phyloP scores from a whole-genome alignment of 768 basidiomycete genomes.

The Nevesoporus exiguus region DNA sequence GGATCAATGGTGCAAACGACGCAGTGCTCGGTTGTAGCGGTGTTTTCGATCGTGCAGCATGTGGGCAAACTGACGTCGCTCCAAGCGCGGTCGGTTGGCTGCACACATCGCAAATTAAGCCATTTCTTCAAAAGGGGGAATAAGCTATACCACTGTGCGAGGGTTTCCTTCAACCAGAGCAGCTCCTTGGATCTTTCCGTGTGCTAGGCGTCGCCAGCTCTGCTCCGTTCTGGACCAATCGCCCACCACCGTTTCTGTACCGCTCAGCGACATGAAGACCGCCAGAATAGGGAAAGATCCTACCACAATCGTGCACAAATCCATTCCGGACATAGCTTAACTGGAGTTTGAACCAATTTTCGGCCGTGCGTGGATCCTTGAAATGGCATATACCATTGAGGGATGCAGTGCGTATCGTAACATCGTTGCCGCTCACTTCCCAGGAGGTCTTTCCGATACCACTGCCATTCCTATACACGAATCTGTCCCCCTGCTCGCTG shows the following conservation, averaged over 20 bases:
- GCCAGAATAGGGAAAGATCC: neutral
- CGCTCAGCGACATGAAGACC: neutral
- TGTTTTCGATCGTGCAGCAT: neutral
- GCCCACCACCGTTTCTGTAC: neutral
- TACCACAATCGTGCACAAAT: neutral
- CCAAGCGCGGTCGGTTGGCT: neutral
- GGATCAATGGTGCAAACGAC: neutral
- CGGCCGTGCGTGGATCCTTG: neutral
- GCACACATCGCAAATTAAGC: neutral
- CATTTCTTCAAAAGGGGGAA: neutral
- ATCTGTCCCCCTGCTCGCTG: neutral
- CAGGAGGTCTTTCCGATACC: neutral
- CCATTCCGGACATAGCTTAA: constrained; percentile 1
- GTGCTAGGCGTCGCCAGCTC: constrained; percentile 3
- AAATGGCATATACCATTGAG: too few relatives aligned
- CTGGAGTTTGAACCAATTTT: constrained; percentile 5
- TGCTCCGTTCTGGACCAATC: neutral
- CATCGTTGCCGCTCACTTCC: neutral
- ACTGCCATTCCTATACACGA: neutral
- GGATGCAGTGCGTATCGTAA: too few relatives aligned
- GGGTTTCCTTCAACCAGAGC: neutral
- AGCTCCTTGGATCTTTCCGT: constrained; percentile 3
- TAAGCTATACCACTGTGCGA: neutral
- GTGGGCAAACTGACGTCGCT: neutral
- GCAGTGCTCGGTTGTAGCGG: neutral